Base-by-base conservation (phyloP, 2,329 filamentous ascomycete genomes). In the Penicillium sp. region DNA sequence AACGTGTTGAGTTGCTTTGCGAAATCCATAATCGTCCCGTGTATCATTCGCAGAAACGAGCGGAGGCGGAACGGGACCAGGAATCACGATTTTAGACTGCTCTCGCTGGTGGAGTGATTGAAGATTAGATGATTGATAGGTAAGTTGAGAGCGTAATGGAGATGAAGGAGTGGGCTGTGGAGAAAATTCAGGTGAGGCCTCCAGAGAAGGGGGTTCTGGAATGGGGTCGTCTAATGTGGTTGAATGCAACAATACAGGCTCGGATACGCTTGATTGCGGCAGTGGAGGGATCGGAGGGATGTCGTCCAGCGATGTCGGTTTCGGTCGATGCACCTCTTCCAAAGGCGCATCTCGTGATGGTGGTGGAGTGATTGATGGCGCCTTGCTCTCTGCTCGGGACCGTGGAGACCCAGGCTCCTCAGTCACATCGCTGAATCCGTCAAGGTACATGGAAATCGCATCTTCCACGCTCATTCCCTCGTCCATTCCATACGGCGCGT, bases 1-100 rank as follows among this genome's bases (percentile, higher is more conserved):
- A 45, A 95, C 75, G 56, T 93, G 82, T 49, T 89, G 82, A 27
- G 81, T 90, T 25, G 79, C 76, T 61, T 95, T 96, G 50, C 87
- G 85, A 69, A 96, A 96, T 3, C 90, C 90, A 56, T 95, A 95
- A 11, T 85, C 77, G 61, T 95, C 89, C 37, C 88, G 79, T 23
- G 67, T 50, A 9, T 56, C 54, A 9, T 49, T 62, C 13, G 52
- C 56, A 14, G 52, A 41, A 18, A 54, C 40, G 16, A 67, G 48
- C 2, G 57, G 55, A 4, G 65, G 65, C n/a, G 65, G 65, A 7
- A 66, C 61, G 7, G 51, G 47, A n/a, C 60, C 62, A 4, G 63
- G 57, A 23, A 67, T 49, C 9, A 59, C 41, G 11, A 62, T 44
- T 28, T 52, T 61, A 6, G 55, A 53, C 31, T 43, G 41, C 17